These are phyloP conservation scores for Pseudocercospora pini-densiflorae DNA, from an alignment of 2,329 filamentous ascomycete species.

Conservation along the genomic window DNA sequence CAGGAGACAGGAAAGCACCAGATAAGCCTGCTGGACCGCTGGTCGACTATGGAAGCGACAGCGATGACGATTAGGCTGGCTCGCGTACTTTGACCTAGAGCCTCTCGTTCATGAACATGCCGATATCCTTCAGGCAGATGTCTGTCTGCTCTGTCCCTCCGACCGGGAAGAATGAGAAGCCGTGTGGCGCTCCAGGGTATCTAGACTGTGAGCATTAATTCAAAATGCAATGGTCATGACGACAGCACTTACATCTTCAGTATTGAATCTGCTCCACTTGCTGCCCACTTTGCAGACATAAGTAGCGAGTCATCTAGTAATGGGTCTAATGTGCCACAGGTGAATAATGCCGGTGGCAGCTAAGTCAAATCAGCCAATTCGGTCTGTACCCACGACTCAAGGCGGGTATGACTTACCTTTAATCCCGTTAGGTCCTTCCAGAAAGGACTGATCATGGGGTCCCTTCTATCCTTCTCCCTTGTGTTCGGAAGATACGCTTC, in stretches of 20 bases:
- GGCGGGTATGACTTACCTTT: conserved; percentile 21
- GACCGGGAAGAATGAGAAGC: conserved; percentile 52
- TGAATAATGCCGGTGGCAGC: conserved; percentile 60
- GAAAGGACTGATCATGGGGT: conserved; percentile 55
- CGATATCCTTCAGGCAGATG: conserved; percentile 46
- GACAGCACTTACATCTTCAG: conserved; percentile 49
- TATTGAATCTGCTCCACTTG: conserved; percentile 55
- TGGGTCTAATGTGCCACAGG: conserved; percentile 59
- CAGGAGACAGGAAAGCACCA: conserved; percentile 57
- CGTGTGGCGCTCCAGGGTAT: conserved; percentile 55
- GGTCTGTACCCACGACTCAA: neutral
- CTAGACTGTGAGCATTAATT: conserved; percentile 11
- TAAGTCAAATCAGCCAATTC: conserved; percentile 18
- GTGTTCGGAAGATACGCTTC: conserved; percentile 52
- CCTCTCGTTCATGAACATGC: conserved; percentile 43
- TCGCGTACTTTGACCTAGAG: conserved; percentile 17
- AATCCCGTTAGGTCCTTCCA: conserved; percentile 51
- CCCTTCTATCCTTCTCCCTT: conserved; percentile 46
- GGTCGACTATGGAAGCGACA: conserved; percentile 89
- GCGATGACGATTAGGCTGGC: conserved; percentile 64
- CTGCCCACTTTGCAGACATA: conserved; percentile 61
- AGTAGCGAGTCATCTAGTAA: conserved; percentile 58
- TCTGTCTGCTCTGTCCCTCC: conserved; percentile 42
- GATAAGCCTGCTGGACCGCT: conserved; percentile 69
- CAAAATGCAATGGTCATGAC: neutral